Conservation (phyloP, 2,329 filamentous ascomycete genomes). For the Aschersonia sp. region DNA sequence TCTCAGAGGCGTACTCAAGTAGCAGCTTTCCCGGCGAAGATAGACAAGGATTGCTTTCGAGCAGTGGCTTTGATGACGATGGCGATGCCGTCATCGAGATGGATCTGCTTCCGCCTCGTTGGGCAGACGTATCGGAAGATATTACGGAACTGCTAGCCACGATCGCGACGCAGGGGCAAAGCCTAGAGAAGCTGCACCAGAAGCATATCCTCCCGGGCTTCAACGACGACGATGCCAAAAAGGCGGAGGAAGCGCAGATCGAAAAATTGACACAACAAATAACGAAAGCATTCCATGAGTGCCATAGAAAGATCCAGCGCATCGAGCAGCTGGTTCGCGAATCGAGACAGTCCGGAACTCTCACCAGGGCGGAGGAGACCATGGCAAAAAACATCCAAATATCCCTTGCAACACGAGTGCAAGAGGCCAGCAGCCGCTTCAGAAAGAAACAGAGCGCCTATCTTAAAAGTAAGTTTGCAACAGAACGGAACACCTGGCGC, state of each 20-base stretch:
- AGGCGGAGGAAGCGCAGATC: conserved; percentile 76
- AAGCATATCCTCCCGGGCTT: conserved; percentile 96
- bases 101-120: conserved; percentile 87
- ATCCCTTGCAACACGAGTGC: conserved; percentile 72
- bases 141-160: conserved; percentile 70
- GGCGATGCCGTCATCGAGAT: conserved; percentile 96
- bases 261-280: conserved; percentile 83
- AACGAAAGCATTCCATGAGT: conserved; percentile 77
- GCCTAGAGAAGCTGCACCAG: conserved; percentile 84
- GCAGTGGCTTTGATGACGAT: conserved; percentile 65
- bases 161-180: conserved; percentile 70
- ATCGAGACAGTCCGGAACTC: conserved; percentile 54
- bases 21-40: conserved; percentile 31
- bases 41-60: conserved; percentile 69
- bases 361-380: conserved; percentile 73
- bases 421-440: conserved; percentile 83
- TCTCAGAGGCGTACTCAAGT: conserved; percentile 43
- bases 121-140: conserved; percentile 91
- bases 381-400: conserved; percentile 97
- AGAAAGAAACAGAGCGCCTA: conserved; percentile 97
- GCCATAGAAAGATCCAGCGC: conserved; percentile 75
- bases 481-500: neutral
- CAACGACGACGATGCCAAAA: conserved; percentile 85
- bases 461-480: conserved; percentile 57
- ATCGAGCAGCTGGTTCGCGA: conserved; percentile 82